Evolutionary conservation across 2,329 filamentous ascomycete species (phyloP).

Genomic region (Zopfia rhizophila): DNA sequence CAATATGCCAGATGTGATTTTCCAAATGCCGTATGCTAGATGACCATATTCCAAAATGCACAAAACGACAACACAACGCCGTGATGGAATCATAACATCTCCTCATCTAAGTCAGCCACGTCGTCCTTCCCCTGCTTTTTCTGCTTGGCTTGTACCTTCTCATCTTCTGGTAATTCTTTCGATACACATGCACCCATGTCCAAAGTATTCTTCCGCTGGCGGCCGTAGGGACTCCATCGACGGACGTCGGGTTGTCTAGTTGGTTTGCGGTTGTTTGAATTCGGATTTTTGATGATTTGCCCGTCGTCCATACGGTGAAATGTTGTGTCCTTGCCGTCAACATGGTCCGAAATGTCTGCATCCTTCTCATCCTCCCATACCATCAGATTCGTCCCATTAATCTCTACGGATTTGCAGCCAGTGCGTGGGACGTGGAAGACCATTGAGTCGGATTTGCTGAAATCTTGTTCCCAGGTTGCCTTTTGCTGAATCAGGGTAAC

Average conservation of each 20-base stretch:
- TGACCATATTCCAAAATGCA: no score
- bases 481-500: constrained; percentile 50
- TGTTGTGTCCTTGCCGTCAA: constrained; percentile 47
- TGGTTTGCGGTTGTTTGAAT: constrained; percentile 44
- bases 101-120: constrained; percentile 11
- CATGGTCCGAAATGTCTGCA: constrained; percentile 50
- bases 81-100: constrained; percentile 23
- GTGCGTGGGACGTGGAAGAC: constrained; percentile 52
- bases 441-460: constrained; percentile 29
- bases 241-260: constrained; percentile 34
- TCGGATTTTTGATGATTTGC: constrained; percentile 49
- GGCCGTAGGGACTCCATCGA: constrained; percentile 47
- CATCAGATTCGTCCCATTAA: constrained; percentile 52
- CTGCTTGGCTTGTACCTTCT: constrained; percentile 9
- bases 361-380: constrained; percentile 54
- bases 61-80: no score
- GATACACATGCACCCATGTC: constrained; percentile 35
- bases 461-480: constrained; percentile 50
- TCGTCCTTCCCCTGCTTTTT: constrained; percentile 10
- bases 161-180: constrained; percentile 31
- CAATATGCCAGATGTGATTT: no score
- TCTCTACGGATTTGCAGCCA: constrained; percentile 47
- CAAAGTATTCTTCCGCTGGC: constrained; percentile 36
- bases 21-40: no score
- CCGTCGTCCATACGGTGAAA: constrained; percentile 52